Conservation (phyloP, 2,329 filamentous ascomycete genomes). For the Pseudocercospora fijiensis region DNA sequence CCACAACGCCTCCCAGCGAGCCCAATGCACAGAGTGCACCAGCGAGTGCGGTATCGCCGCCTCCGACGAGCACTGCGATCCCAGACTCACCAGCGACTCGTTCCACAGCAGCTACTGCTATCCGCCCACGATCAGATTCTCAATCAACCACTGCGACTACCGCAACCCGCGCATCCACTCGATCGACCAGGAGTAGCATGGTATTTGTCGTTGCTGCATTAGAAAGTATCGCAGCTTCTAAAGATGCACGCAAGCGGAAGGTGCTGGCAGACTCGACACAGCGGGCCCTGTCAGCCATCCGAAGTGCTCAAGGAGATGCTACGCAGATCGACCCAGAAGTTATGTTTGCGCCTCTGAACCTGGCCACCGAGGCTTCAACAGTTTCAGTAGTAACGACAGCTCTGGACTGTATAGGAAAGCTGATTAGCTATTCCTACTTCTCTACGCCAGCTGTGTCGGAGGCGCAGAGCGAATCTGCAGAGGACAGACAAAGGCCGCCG, state of each 20-base stretch:
- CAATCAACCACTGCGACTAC: constrained; percentile 52
- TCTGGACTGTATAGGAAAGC: constrained; percentile 96
- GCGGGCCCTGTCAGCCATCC: constrained; percentile 80
- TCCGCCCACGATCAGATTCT: constrained; percentile 58
- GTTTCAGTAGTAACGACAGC: constrained; percentile 84
- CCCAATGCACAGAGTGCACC: constrained; percentile 13
- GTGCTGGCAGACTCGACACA: constrained; percentile 79
- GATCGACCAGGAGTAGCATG: constrained; percentile 79
- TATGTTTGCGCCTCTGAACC: constrained; percentile 84
- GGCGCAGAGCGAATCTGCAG: constrained; percentile 27
- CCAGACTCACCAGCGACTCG: constrained; percentile 25
- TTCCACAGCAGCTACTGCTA: constrained; percentile 15
- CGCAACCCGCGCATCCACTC: constrained; percentile 47
- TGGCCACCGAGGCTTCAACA: constrained; percentile 84
- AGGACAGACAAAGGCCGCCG: constrained; percentile 52
- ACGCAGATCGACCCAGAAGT: constrained; percentile 84
- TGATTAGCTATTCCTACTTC: constrained; percentile 99
- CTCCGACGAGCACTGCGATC: constrained; percentile 22
- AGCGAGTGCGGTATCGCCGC: constrained; percentile 19
- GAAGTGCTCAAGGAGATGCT: constrained; percentile 67
- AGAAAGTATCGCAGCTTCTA: constrained; percentile 86
- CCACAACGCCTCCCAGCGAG: constrained; percentile 7
- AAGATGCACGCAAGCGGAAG: constrained; percentile 85
- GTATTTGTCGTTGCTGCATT: constrained; percentile 94
- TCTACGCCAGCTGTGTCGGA: constrained; percentile 60